Conservation (phyloP, 1,139 yeast species). For the Pneumocystis wakefieldiae region DNA sequence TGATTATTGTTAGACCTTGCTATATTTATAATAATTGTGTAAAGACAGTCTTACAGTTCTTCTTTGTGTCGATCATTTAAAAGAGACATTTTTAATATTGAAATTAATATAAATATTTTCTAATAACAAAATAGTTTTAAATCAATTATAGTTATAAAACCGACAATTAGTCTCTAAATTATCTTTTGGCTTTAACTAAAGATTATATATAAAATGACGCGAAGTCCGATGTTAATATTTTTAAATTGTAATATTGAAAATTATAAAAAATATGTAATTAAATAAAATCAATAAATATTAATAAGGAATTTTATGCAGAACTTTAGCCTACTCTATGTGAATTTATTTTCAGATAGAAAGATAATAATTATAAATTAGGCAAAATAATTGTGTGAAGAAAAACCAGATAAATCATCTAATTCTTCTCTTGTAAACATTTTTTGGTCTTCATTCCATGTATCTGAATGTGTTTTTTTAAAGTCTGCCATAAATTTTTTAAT, state of each 20-base stretch:
- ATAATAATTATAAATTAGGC: constrained; percentile 30
- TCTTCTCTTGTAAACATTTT: constrained; percentile 62
- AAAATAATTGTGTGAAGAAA: constrained; percentile 82
- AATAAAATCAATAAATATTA: background rate
- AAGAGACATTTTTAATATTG: constrained; percentile 5
- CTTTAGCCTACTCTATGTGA: background rate
- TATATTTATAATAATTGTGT: background rate
- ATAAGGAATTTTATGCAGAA: background rate
- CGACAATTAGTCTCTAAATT: background rate
- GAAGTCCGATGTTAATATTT: background rate
- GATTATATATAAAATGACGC: background rate
- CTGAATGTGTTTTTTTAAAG: constrained; percentile 85
- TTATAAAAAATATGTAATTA: background rate
- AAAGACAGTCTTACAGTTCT: constrained; percentile 10
- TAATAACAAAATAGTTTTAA: background rate
- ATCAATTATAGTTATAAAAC: background rate
- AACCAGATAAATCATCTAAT: constrained; percentile 86
- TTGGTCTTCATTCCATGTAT: constrained; percentile 90
- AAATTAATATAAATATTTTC: background rate
- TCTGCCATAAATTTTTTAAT: constrained; percentile 71
- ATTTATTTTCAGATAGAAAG: background rate
- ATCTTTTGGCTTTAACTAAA: background rate
- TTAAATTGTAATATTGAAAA: background rate
- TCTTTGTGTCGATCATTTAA: constrained; percentile 13
- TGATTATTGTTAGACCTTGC: background rate